Conservation (phyloP, 306 rosid species). For the Vigna trinervia region DNA sequence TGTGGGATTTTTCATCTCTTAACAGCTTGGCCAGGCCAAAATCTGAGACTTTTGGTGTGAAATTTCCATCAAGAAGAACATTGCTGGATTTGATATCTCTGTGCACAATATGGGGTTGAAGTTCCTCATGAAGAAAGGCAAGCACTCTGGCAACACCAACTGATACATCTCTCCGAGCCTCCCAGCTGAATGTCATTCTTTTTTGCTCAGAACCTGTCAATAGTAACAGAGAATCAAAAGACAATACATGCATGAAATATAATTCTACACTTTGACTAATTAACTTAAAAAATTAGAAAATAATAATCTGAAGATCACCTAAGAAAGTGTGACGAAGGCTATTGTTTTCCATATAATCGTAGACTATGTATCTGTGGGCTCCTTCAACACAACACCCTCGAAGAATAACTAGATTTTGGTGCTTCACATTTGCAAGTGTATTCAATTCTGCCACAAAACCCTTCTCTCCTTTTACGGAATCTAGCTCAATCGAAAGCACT, state of each 20-base stretch:
- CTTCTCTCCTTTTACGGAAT: slow-evolving; percentile 80
- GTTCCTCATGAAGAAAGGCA: slow-evolving; percentile 72
- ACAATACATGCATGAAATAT: neutral
- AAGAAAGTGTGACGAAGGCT: slow-evolving; percentile 67
- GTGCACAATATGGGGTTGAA: slow-evolving; percentile 72
- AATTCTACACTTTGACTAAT: neutral
- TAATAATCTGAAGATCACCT: slow-evolving; percentile 43
- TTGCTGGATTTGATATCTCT: slow-evolving; percentile 83
- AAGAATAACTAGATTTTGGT: slow-evolving; percentile 73
- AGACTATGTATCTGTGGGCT: slow-evolving; percentile 68
- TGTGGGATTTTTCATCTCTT: slow-evolving; percentile 57
- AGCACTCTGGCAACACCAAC: slow-evolving; percentile 79
- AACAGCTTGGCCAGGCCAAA: slow-evolving; percentile 76
- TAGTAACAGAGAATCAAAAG: neutral
- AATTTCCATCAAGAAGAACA: slow-evolving; percentile 74
- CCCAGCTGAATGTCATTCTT: slow-evolving; percentile 71
- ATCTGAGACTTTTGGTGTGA: slow-evolving; percentile 75
- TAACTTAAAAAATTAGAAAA: neutral
- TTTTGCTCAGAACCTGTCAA: slow-evolving; percentile 58
- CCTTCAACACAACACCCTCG: slow-evolving; percentile 80
- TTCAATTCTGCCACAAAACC: slow-evolving; percentile 78
- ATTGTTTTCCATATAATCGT: slow-evolving; percentile 81
- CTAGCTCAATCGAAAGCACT: slow-evolving; percentile 70
- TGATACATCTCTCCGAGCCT: slow-evolving; percentile 55
- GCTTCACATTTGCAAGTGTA: slow-evolving; percentile 64